These are phyloP conservation scores for Nicotiana sylvestris DNA, from an alignment of 257 asterid genomes.

Conservation along the genomic window DNA sequence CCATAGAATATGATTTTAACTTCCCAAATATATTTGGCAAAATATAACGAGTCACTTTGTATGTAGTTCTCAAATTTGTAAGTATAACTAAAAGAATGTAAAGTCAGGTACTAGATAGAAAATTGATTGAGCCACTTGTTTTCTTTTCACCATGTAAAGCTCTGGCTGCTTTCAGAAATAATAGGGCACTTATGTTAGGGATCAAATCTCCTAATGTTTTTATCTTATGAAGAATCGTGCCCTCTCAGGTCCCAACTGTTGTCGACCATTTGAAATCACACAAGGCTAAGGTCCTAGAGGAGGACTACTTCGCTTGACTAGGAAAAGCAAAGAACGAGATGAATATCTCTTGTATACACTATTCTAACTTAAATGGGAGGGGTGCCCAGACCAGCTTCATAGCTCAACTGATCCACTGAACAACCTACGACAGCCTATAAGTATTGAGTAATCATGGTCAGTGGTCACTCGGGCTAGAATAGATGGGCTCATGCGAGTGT, in stretches of 20 bases:
- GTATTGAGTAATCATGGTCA: not conserved
- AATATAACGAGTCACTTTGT: no score
- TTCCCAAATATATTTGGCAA: not conserved
- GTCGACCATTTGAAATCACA: not conserved
- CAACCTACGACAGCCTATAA: not conserved
- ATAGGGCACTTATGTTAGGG: not conserved
- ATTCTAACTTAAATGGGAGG: not conserved
- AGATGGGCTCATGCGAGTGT: not conserved
- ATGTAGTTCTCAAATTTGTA: not conserved
- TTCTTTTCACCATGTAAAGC: not conserved
- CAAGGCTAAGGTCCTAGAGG: not conserved
- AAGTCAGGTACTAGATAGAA: not conserved
- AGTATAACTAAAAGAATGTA: not conserved
- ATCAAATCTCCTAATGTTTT: not conserved
- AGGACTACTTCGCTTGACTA: not conserved
- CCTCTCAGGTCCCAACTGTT: not conserved
- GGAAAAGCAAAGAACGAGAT: slow-evolving; percentile 2
- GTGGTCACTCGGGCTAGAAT: not conserved
- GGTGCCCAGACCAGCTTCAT: not conserved
- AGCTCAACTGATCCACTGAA: not conserved
- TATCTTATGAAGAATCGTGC: not conserved
- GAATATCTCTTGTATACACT: not conserved
- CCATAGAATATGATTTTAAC: not conserved
- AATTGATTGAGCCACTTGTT: not conserved
- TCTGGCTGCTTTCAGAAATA: not conserved